phyloP scores from a whole-genome alignment of 2,329 filamentous ascomycete species.

The Teratosphaeria epicoccoides region DNA sequence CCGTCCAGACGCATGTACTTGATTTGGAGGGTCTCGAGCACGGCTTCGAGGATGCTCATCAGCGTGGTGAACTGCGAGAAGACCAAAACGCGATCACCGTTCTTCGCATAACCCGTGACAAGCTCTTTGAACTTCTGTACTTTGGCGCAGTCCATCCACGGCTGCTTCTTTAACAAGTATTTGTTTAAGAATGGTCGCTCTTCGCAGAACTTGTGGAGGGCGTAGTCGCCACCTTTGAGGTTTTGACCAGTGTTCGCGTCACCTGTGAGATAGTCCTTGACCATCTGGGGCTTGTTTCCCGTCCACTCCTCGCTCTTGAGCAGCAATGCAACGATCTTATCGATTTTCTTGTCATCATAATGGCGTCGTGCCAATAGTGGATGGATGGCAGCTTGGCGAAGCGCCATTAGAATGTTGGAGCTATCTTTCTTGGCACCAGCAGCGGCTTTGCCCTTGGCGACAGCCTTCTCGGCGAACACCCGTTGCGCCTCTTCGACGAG shows the following conservation, averaged over 20 bases:
- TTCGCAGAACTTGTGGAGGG: constrained; percentile 48
- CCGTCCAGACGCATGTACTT: constrained; percentile 81
- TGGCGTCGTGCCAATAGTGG: constrained; percentile 75
- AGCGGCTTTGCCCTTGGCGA: constrained; percentile 26
- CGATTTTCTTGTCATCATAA: constrained; percentile 64
- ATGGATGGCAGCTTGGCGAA: constrained; percentile 86
- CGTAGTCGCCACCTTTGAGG: constrained; percentile 66
- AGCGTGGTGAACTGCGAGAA: constrained; percentile 92
- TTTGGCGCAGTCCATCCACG: constrained; percentile 66
- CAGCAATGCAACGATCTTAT: constrained; percentile 49
- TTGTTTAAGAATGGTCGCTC: constrained; percentile 44
- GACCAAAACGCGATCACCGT: constrained; percentile 77
- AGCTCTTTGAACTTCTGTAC: constrained; percentile 70
- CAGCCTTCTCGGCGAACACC: constrained; percentile 48
- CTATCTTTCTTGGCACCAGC: constrained; percentile 35
- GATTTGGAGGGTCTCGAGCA: constrained; percentile 62
- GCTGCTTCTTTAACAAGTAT: constrained; percentile 48
- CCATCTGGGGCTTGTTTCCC: constrained; percentile 22
- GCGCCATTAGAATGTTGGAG: constrained; percentile 58
- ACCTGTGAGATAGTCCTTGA: constrained; percentile 57
- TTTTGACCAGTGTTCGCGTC: constrained; percentile 51
- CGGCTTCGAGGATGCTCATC: constrained; percentile 78
- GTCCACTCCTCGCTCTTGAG: constrained; percentile 23
- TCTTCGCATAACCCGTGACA: constrained; percentile 59
- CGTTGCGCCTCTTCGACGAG: constrained; percentile 54